Evolutionary conservation across 768 basidiomycete genomes (phyloP), one percentile per base, ranked within the genome.

Genomic region (Rossbeevera mucosa): DNA sequence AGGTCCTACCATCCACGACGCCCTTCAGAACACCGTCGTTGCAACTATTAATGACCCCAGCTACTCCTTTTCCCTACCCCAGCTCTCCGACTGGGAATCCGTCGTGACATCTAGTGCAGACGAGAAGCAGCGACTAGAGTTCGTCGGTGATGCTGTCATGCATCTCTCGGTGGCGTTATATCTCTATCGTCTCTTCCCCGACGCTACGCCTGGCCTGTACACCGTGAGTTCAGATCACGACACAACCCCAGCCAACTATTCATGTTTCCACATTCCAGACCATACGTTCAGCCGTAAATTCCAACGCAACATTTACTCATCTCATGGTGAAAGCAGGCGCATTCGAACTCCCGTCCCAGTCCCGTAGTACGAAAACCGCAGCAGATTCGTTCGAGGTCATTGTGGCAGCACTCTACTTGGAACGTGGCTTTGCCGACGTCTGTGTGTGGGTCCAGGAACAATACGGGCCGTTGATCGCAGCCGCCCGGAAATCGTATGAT

Each of bases 311-410:
- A 13, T 72, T 72, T 56, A 69, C 69, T 24, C 67, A 68, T 18
- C 61, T 74, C 18, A 71, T 75, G 72, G 55, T 62, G 40, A 73
- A 71, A 52, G 59, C 65, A 29, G 73, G 71, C 11, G 59, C 56
- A 4, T 62, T 57, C 31, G 20, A 64, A 16, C 59, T 66, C 14
- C 52, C 55, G 7, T 50, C 53, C 4, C 58, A 58, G 36, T 58
- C 63, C 28, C 53, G 55, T 51, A 54, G 54, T 33, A 53, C 68
- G 14, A 79, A 77, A 59, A 68, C 65, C 12, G 74, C 65, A 6
- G 78, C 75, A 14, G 79, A 79, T 55, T 69, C 75, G 8, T 75
- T 77, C 57, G 77, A 79, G 58, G 72, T 74, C 12, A 70, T 77
- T 20, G 70, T 78, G 1, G 77, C 71, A n/a, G 71, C 70, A 5